These are phyloP conservation scores for Ormosia semicastrata DNA, from an alignment of 306 rosid genomes.

Conservation along the genomic window DNA sequence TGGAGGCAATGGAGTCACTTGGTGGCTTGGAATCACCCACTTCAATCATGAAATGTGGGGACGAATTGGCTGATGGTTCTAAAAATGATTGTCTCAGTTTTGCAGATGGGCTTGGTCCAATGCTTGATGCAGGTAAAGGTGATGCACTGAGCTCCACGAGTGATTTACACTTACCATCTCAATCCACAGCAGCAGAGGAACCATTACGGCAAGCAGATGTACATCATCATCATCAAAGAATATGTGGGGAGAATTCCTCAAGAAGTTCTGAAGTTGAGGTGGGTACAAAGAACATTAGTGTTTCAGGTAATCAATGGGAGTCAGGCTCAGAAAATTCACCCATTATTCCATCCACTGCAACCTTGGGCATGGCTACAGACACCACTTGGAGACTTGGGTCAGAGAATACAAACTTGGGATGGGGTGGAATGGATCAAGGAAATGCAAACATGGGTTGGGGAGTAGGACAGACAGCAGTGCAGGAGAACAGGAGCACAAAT, in stretches of 20 bases:
- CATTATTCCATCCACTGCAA: slow-evolving; percentile 37
- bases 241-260: slow-evolving; percentile 46
- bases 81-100: slow-evolving; percentile 70
- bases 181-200: slow-evolving; percentile 51
- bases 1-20: slow-evolving; percentile 94
- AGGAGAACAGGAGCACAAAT: slow-evolving; percentile 45
- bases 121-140: slow-evolving; percentile 74
- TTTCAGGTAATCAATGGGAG: slow-evolving; percentile 58
- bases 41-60: slow-evolving; percentile 64
- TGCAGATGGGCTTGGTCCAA: slow-evolving; percentile 64
- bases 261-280: slow-evolving; percentile 50
- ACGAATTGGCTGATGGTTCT: slow-evolving; percentile 61
- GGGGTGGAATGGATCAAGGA: slow-evolving; percentile 51
- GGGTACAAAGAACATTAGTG: slow-evolving; percentile 46
- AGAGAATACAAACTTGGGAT: slow-evolving; percentile 48
- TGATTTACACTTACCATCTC: slow-evolving; percentile 59
- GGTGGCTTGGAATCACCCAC: slow-evolving; percentile 80
- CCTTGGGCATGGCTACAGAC: slow-evolving; percentile 53
- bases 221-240: slow-evolving; percentile 49
- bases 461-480: slow-evolving; percentile 42
- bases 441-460: slow-evolving; percentile 51
- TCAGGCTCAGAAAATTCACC: slow-evolving; percentile 49
- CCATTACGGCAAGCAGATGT: slow-evolving; percentile 38
- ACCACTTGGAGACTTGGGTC: slow-evolving; percentile 60
- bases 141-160: slow-evolving; percentile 77